phyloP scores from a whole-genome alignment of 257 asterid genomes.

The Scutellaria galericulata region DNA sequence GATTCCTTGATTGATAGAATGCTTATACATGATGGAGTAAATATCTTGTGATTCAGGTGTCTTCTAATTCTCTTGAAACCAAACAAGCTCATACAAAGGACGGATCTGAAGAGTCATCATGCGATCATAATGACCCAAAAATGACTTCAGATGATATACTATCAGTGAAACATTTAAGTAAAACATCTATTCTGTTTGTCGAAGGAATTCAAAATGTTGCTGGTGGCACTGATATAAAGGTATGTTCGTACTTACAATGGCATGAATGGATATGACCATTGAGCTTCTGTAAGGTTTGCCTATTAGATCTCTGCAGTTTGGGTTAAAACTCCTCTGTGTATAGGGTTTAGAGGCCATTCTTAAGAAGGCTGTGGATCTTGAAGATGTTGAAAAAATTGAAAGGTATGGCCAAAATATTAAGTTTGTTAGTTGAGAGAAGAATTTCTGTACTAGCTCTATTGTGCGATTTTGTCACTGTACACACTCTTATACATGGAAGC shows the following conservation, averaged over 20 bases:
- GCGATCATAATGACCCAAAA: constrained; percentile 53
- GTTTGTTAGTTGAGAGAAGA: constrained; percentile 19
- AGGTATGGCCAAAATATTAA: constrained; percentile 53
- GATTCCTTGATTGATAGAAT: constrained; percentile 17
- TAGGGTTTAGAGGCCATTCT: constrained; percentile 91
- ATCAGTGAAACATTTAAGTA: constrained; percentile 51
- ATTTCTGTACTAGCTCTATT: constrained; percentile 29
- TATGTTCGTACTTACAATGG: constrained; percentile 31
- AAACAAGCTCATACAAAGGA: constrained; percentile 56
- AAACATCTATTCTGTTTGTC: constrained; percentile 54
- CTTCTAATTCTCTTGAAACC: constrained; percentile 51
- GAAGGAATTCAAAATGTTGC: constrained; percentile 80
- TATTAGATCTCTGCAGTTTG: constrained; percentile 35
- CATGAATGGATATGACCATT: constrained; percentile 21
- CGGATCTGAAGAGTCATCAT: constrained; percentile 48
- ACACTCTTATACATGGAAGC: constrained; percentile 26
- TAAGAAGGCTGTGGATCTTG: constrained; percentile 85
- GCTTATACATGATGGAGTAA: constrained; percentile 25
- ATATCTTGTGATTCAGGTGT: constrained; percentile 55
- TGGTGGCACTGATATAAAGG: constrained; percentile 91
- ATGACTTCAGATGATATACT: constrained; percentile 46
- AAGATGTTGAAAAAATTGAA: constrained; percentile 76
- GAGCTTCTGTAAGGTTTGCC: constrained; percentile 31
- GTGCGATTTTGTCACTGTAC: constrained; percentile 18
- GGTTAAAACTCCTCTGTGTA: constrained; percentile 37